A percentile compares a stretch with the other conserved stretches of the same genome.
Evolutionary conservation across 2,329 filamentous ascomycete species (phyloP).

Genomic region (Coniochaeta pulveracea): DNA sequence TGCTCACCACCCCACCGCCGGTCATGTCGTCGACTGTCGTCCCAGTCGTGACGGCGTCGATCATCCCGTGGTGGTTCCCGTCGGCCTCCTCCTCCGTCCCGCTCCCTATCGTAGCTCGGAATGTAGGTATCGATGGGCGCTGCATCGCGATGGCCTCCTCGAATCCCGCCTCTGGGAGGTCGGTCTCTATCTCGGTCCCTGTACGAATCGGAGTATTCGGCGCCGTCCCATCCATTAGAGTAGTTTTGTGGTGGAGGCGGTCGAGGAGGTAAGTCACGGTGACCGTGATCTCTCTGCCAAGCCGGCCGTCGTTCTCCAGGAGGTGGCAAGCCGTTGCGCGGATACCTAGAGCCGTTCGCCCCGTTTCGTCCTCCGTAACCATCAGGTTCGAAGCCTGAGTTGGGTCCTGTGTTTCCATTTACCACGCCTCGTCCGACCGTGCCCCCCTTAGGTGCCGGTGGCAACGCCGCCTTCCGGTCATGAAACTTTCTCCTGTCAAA

Average conservation of each 20-base stretch:
- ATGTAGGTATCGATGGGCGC: conserved; percentile 36
- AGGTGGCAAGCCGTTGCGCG: conserved; percentile 21
- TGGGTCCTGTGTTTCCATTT: conserved; percentile 31
- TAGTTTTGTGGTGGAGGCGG: conserved; percentile 34
- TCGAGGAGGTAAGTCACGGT: conserved; percentile 27
- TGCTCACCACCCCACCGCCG: conserved; percentile 20
- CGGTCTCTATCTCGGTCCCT: conserved; percentile 21
- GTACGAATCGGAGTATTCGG: conserved; percentile 28
- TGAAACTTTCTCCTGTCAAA: conserved; percentile 88
- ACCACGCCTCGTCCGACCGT: conserved; percentile 67
- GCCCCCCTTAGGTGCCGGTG: conserved; percentile 84
- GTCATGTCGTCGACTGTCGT: conserved; percentile 25
- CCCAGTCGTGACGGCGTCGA: conserved; percentile 24
- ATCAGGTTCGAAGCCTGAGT: conserved; percentile 39
- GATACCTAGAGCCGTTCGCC: conserved; percentile 32
- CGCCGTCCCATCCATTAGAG: conserved; percentile 22
- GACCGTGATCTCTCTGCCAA: conserved; percentile 40
- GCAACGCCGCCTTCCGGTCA: conserved; percentile 70
- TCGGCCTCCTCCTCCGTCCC: conserved; percentile 16
- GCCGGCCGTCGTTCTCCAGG: conserved; percentile 30
- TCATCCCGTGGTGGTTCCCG: conserved; percentile 23
- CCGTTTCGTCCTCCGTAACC: conserved; percentile 37
- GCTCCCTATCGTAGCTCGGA: conserved; percentile 30
- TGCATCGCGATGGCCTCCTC: conserved; percentile 7
- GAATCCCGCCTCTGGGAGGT: conserved; percentile 14